Conservation (phyloP, 2,329 filamentous ascomycete species). For the Botryotinia narcissicola region DNA sequence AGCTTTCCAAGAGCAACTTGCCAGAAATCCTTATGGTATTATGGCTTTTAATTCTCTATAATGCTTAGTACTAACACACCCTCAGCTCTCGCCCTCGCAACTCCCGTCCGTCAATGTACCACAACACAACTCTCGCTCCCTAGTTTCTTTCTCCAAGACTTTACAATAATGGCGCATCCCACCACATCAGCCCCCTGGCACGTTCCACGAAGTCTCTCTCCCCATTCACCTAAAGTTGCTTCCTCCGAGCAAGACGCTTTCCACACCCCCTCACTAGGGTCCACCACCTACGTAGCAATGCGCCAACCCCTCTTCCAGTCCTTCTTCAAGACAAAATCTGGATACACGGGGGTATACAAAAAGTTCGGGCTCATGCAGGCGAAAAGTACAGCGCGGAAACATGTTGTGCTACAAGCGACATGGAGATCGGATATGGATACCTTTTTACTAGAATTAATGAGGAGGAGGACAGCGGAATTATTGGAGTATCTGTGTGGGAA, state of each 20-base stretch:
- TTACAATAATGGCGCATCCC: slow-evolving; percentile 56
- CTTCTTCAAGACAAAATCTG: background rate
- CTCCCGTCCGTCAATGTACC: slow-evolving; percentile 56
- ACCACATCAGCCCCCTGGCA: slow-evolving; percentile 53
- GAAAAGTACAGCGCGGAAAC: background rate
- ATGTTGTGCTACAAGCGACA: slow-evolving; percentile 21
- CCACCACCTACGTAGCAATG: slow-evolving; percentile 21
- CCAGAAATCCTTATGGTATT: slow-evolving; percentile 57
- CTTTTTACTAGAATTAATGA: slow-evolving; percentile 51
- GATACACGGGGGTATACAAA: background rate
- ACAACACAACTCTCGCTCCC: slow-evolving; percentile 53
- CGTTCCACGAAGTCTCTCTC: slow-evolving; percentile 47
- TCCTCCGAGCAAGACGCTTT: background rate
- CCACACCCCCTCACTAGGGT: slow-evolving; percentile 13
- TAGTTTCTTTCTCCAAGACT: slow-evolving; percentile 60
- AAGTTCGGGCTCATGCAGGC: background rate
- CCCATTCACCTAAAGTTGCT: background rate
- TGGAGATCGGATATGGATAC: slow-evolving; percentile 58
- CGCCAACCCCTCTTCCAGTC: slow-evolving; percentile 16
- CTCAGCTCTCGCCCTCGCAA: slow-evolving; percentile 54
- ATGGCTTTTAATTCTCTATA: background rate
- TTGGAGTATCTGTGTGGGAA: slow-evolving; percentile 44
- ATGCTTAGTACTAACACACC: background rate
- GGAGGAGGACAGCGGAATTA: slow-evolving; percentile 46
- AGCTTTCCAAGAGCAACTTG: slow-evolving; percentile 55